Percentiles rank a stretch among this genome's conserved stretches.
These are phyloP conservation scores for Athelia sp. DNA, from an alignment of 1,284 basidiomycete species.

Conservation along the genomic window DNA sequence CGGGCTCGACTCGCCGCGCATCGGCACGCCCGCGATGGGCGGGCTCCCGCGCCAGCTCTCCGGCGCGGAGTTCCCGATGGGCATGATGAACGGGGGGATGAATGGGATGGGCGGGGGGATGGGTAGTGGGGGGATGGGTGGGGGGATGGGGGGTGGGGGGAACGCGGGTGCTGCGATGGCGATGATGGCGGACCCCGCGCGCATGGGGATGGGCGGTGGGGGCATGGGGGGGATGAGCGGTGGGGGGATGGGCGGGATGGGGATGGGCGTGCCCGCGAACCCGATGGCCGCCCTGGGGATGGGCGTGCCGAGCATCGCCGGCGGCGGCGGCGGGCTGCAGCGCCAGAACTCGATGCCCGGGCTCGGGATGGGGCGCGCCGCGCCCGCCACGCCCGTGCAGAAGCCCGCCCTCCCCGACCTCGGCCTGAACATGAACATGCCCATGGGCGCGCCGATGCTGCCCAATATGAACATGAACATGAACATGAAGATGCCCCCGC, in stretches of 20 bases:
- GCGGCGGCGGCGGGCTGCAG: too few species aligned
- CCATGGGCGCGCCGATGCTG: neutral
- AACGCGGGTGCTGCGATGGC: too few species aligned
- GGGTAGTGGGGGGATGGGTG: too few species aligned
- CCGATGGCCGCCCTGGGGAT: too few species aligned
- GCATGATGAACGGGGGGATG: too few species aligned
- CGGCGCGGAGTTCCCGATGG: neutral
- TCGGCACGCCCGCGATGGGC: neutral
- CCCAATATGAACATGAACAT: neutral
- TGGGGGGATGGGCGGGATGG: constrained; percentile 9
- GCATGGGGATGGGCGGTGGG: constrained; percentile 6
- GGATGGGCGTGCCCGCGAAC: too few species aligned
- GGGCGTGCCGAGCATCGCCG: too few species aligned
- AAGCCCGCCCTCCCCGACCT: neutral
- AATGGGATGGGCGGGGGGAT: too few species aligned
- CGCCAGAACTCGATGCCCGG: too few species aligned
- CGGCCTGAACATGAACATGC: neutral
- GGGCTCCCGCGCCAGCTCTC: neutral
- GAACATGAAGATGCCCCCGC: too few species aligned
- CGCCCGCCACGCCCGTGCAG: neutral
- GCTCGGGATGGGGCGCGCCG: neutral
- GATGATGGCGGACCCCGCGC: neutral
- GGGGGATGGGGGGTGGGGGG: too few species aligned
- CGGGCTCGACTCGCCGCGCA: neutral
- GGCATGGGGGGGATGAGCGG: constrained; percentile 8